Percentiles rank a stretch among this genome's conserved stretches.
These are phyloP conservation scores for Cercospora berteroae DNA, from an alignment of 2,329 filamentous ascomycete genomes.

Conservation along the genomic window DNA sequence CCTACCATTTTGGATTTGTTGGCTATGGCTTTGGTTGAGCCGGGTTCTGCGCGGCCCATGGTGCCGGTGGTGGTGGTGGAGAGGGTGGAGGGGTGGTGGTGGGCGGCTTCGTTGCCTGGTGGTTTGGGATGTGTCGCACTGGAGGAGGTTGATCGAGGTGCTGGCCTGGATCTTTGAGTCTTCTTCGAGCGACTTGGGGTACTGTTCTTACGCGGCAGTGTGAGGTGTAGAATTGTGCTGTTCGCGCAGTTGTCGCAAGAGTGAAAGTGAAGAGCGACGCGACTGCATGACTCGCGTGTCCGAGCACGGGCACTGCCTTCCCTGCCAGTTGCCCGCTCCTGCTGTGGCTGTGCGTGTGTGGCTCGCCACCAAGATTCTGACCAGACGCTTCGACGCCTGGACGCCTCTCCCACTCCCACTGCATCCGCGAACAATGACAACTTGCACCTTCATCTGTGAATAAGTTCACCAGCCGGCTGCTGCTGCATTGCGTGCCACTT, in stretches of 20 bases:
- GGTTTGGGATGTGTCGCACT: not conserved
- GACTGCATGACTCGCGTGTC: not conserved
- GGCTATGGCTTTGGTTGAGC: constrained; percentile 82
- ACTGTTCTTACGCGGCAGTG: not conserved
- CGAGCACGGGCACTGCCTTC: not conserved
- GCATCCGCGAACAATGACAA: not conserved
- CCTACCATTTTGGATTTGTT: constrained; percentile 88
- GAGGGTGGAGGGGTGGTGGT: not conserved
- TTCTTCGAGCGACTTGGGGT: not conserved
- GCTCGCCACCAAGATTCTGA: not conserved
- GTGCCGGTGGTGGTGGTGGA: constrained; percentile 39
- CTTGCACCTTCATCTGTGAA: not conserved
- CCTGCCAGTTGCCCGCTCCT: not conserved
- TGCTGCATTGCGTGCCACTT: not conserved
- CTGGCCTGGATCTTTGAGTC: not conserved
- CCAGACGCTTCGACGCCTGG: not conserved
- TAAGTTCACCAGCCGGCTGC: not conserved
- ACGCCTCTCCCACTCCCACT: not conserved
- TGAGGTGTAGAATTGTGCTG: not conserved
- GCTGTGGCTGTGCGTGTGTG: not conserved
- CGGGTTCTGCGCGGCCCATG: constrained; percentile 91
- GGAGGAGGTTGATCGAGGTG: not conserved
- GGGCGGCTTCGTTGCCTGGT: constrained; percentile 15
- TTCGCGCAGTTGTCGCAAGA: not conserved
- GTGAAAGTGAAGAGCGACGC: not conserved